Evolutionary conservation across 2,329 filamentous ascomycete genomes (phyloP), one percentile per base, ranked within the genome.

Genomic region (Neopestalotiopsis sp.): DNA sequence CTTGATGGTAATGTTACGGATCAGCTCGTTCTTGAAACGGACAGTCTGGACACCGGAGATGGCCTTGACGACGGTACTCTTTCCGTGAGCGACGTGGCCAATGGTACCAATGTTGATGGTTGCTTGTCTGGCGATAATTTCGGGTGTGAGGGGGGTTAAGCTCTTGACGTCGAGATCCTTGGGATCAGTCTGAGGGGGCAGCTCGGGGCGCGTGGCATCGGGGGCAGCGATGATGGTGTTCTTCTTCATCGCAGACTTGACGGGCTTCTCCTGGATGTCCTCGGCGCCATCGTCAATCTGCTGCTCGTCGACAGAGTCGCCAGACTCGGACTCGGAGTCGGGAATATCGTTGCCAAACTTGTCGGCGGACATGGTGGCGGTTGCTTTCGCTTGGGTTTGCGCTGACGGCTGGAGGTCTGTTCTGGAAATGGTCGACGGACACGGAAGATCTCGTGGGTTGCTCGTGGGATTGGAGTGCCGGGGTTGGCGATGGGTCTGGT

Each of bases 1-100:
- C 90, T 99, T 99, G 88, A 99, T 99, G 78, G 96, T 99, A 79
- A 99, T 99, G 83, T 99, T 99, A 79, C 96, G 90, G 85, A 98
- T 97, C 84, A 98, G 86, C 85, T 99, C 96, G 86, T 98, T 99
- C 92, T 99, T 99, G 89, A 99, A 99, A 75, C 96, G 91, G 79
- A 99, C 96, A 20, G 96, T 99, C 88, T 99, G 96, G 72, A 99
- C 96, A 72, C 96, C 96, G 1, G 96, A 98, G 77, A 99, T 98
- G 77, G 96, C 96, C 88, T 99, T 99, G 77, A 99, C 96, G 65
- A 99, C 96, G 28, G 96, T 99, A 71, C 94, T 97, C 83, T 98
- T 98, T 80, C 95, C 95, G 92, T 98, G 95, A 79, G 96, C 96
- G 87, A 98, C 95, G 82, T 98, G 96, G 68, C 95, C 95, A 82